Evolutionary conservation across 2,329 filamentous ascomycete genomes (phyloP).

Genomic region (Aureobasidium subglaciale): DNA sequence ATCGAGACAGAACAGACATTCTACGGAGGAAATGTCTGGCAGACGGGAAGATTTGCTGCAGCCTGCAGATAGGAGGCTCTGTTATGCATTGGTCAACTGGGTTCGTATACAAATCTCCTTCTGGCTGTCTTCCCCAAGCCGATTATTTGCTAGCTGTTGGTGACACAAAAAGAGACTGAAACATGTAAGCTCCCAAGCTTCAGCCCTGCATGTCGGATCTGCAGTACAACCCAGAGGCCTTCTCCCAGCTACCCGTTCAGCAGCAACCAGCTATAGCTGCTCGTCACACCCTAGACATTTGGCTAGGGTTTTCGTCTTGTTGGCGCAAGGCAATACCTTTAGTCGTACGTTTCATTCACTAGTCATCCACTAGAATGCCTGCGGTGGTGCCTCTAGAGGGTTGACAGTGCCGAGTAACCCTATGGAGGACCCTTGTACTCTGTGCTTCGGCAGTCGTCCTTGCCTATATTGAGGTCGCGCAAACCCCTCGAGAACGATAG

Average conservation of each 20-base stretch:
- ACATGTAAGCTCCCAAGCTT: neutral
- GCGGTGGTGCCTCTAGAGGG: neutral
- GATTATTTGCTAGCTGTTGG: neutral
- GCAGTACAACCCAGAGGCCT: neutral
- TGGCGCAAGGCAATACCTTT: neutral
- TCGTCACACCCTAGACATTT: neutral
- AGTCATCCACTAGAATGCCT: neutral
- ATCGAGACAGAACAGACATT: neutral
- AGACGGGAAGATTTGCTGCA: neutral
- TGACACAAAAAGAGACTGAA: constrained; percentile 2
- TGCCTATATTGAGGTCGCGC: neutral
- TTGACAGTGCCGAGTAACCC: neutral
- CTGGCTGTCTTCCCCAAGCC: neutral
- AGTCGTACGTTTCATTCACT: neutral
- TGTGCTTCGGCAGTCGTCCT: neutral
- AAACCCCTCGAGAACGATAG: constrained; percentile 2
- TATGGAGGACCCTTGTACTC: neutral
- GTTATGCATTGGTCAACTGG: neutral
- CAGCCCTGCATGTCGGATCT: neutral
- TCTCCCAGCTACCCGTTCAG: constrained; percentile 3
- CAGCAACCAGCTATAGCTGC: neutral
- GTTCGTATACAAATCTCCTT: neutral
- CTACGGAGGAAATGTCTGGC: neutral
- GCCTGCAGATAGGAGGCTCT: neutral
- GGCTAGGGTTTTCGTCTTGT: no score